Evolutionary conservation across 2,329 filamentous ascomycete genomes (phyloP), one percentile per base, ranked within the genome.

Genomic region (Pyricularia sp.): DNA sequence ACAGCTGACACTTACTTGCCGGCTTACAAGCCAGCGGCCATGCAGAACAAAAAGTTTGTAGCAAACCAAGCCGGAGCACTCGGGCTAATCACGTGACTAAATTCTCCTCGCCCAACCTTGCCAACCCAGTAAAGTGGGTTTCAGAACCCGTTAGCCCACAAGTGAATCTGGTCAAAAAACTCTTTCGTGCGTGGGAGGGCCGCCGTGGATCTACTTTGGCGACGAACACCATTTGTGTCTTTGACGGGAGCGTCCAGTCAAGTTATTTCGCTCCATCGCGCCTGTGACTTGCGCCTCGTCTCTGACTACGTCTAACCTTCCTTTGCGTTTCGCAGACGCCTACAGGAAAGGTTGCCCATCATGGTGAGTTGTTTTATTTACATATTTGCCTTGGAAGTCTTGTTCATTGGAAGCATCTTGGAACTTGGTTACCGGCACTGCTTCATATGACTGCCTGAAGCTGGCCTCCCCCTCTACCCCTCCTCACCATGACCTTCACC

Each of bases 291-390:
- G 66, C 67, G 66, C 66, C 68, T 64, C 66, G 55, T 65, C 63
- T 65, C 55, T 35, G 19, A 49, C 49, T 30, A 31, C 31, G 26
- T 60, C 31, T 22, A 57, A 12, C 26, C 53, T 64, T 26, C 53
- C 49, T 59, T n/a, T 64, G 26, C 28, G 44, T 49, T 63, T 22
- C 2, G 12, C 19, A 31, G 28, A 63, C 22, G 44, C 66, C 68
- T 73, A 71, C 70, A 78, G 78, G 79, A 76, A 78, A 81, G 77
- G 74, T 80, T 78, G 79, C 79, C 79, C 79, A 82, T 74, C 74
- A 82, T 82, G 73, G 79, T 77, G 70, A 65, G 74, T 73, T 62
- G 13, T 26, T 26, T 62, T 13, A 24, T 35, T 62, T 57, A 16
- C 13, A 16, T 35, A 35, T 35, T 12, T 24, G 53, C 16, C n/a